Percentiles rank a stretch among this genome's conserved stretches.
Evolutionary conservation across 495 filamentous ascomycete genomes (phyloP).

Genomic region (Penicillium turbatum): DNA sequence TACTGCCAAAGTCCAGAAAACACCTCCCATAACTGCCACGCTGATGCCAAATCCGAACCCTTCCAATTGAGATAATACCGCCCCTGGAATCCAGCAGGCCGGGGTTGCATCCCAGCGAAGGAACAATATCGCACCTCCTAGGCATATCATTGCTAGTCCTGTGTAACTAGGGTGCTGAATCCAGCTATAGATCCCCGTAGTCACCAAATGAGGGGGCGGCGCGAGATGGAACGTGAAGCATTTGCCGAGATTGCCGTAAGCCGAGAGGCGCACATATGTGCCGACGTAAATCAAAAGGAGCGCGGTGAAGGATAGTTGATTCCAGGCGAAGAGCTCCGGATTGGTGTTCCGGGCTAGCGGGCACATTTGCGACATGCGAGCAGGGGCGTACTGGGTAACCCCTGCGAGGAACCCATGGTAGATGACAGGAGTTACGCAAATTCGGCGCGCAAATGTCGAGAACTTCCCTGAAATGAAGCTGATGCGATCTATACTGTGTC

Average conservation of each 20-base stretch:
- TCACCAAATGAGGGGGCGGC: constrained; percentile 38
- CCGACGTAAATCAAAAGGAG: constrained; percentile 29
- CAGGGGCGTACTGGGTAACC: constrained; percentile 19
- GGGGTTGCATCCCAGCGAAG: constrained; percentile 33
- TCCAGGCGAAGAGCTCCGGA: constrained; percentile 35
- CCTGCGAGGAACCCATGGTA: constrained; percentile 36
- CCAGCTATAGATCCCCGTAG: constrained; percentile 40
- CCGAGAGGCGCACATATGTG: constrained; percentile 28
- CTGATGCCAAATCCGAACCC: constrained; percentile 4
- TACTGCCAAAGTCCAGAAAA: constrained; percentile 6
- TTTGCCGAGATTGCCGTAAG: constrained; percentile 36
- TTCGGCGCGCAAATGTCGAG: constrained; percentile 7
- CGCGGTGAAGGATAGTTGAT: constrained; percentile 12
- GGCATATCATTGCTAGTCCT: constrained; percentile 21
- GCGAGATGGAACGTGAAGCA: constrained; percentile 48
- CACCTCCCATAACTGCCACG: neutral
- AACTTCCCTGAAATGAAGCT: constrained; percentile 3
- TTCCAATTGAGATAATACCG: constrained; percentile 8
- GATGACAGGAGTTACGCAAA: constrained; percentile 1
- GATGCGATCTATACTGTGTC: constrained; percentile 16
- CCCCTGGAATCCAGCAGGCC: constrained; percentile 20
- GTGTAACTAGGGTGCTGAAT: constrained; percentile 51
- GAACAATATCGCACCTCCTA: constrained; percentile 20
- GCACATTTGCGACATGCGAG: constrained; percentile 7
- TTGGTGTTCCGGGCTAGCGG: constrained; percentile 21